Evolutionary conservation across 345 rosid species (phyloP).

Genomic region (Salix arbutifolia): DNA sequence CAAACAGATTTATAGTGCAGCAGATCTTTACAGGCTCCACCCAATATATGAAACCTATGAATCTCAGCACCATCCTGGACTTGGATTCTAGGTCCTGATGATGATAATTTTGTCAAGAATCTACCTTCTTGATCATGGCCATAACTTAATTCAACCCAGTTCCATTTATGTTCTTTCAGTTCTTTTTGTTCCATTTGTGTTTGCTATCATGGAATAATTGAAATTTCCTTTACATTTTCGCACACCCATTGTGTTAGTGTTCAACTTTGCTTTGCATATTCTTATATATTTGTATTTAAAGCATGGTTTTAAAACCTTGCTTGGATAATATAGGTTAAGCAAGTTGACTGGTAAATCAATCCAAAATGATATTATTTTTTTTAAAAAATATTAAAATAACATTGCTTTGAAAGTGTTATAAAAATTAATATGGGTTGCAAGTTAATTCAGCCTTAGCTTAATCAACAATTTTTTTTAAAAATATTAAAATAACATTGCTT

Average conservation of each 20-base stretch:
- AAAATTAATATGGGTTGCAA: too few species aligned
- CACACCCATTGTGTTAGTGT: background rate
- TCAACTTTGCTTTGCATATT: background rate
- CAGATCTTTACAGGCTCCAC: slow-evolving; percentile 47
- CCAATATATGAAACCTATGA: slow-evolving; percentile 70
- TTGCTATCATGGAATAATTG: background rate
- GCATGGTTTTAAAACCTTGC: too few species aligned
- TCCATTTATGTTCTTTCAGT: background rate
- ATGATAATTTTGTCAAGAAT: background rate
- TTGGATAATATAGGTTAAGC: too few species aligned
- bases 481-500: too few species aligned
- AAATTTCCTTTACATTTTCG: background rate
- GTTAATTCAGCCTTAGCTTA: too few species aligned
- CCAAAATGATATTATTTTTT: too few species aligned
- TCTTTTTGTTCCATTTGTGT: background rate
- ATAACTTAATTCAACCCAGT: background rate
- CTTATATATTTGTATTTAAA: too few species aligned
- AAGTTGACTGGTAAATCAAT: too few species aligned
- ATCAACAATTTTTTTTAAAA: too few species aligned
- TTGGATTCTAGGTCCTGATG: slow-evolving; percentile 37
- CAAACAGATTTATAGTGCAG: slow-evolving; percentile 51
- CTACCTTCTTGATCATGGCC: background rate
- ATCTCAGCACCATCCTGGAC: slow-evolving; percentile 61
- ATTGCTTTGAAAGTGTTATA: too few species aligned
- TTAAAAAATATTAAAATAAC: too few species aligned